These are phyloP conservation scores for Solanum bukasovii DNA, from an alignment of 257 asterid species.

Conservation along the genomic window DNA sequence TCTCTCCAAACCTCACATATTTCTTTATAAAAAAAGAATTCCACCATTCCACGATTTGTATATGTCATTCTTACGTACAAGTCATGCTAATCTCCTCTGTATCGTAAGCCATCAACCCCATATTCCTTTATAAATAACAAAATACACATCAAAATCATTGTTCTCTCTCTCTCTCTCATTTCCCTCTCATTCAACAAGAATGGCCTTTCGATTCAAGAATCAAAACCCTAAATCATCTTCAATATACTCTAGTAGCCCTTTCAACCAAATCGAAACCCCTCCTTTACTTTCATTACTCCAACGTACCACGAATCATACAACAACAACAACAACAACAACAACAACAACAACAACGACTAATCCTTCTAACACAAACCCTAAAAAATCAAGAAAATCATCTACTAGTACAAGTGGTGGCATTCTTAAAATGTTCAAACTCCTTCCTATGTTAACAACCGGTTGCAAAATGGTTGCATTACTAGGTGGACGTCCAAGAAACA, in stretches of 20 bases:
- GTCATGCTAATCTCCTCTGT: not conserved
- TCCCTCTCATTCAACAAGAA: not conserved
- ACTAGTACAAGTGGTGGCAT: constrained; percentile 37
- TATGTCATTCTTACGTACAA: not conserved
- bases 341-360: not conserved
- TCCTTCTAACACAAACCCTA: not conserved
- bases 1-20: not conserved
- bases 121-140: not conserved
- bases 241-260: constrained; percentile 32
- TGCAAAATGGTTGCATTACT: constrained; percentile 81
- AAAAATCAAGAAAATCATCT: constrained; percentile 30
- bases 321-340: not conserved
- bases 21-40: not conserved
- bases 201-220: constrained; percentile 1
- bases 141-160: not conserved
- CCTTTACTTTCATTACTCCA: constrained; percentile 46
- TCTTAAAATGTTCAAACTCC: constrained; percentile 75
- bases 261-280: constrained; percentile 46
- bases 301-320: constrained; percentile 16
- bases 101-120: not conserved
- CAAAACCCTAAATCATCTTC: constrained; percentile 15
- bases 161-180: not conserved
- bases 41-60: not conserved
- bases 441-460: constrained; percentile 87
- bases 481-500: constrained; percentile 50